Percentiles rank a stretch among this genome's conserved stretches.
Conservation (phyloP, 805 yeast species). For the Metschnikowia picachoensis region DNA sequence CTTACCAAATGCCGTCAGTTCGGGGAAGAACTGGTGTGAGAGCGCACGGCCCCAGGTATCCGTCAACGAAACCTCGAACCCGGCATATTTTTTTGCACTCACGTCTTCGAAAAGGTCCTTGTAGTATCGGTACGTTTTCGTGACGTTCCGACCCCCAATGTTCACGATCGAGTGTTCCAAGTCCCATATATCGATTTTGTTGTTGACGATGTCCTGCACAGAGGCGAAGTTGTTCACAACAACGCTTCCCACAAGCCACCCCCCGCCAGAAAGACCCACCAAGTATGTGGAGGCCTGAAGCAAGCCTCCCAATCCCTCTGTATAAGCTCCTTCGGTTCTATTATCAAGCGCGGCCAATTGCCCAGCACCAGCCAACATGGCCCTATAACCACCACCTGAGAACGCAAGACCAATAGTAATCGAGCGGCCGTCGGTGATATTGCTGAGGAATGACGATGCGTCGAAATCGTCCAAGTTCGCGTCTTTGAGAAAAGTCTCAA, state of each 20-base stretch:
- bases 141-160: conserved; percentile 23
- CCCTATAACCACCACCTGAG: conserved; percentile 89
- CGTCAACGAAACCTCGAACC: conserved; percentile 35
- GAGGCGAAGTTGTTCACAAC: conserved; percentile 56
- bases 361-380: conserved; percentile 86
- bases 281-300: conserved; percentile 19
- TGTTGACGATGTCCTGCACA: conserved; percentile 36
- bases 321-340: conserved; percentile 43
- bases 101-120: conserved; percentile 26
- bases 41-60: conserved; percentile 45
- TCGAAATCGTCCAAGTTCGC: conserved; percentile 47
- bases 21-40: conserved; percentile 35
- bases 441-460: conserved; percentile 36
- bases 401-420: conserved; percentile 55
- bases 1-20: conserved; percentile 24
- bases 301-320: conserved; percentile 20
- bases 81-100: conserved; percentile 31
- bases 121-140: conserved; percentile 20
- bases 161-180: conserved; percentile 22
- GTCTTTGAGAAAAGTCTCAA: conserved; percentile 43
- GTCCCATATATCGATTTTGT: conserved; percentile 32
- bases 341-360: conserved; percentile 74
- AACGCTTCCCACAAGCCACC: conserved; percentile 63
- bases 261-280: conserved; percentile 33
- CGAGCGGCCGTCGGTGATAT: conserved; percentile 31